These are phyloP conservation scores for Aspergillus caelatus DNA, from an alignment of 2,329 filamentous ascomycete species.

Conservation along the genomic window DNA sequence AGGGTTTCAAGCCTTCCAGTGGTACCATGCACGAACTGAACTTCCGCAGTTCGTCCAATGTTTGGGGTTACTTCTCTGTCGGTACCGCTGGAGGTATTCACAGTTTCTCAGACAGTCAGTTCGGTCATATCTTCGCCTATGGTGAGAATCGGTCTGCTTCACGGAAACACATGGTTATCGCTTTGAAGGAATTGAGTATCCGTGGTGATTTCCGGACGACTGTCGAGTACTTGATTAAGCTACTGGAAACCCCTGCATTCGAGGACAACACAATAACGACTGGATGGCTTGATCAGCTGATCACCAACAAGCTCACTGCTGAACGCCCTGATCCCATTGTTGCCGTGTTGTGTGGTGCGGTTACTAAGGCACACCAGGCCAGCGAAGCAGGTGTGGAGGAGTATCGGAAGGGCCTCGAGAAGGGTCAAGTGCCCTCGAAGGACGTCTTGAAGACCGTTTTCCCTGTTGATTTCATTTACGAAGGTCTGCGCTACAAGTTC, in stretches of 20 bases:
- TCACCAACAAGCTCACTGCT: constrained; percentile 94
- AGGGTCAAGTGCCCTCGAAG: constrained; percentile 95
- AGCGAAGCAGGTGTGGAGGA: constrained; percentile 86
- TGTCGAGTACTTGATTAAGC: constrained; percentile 98
- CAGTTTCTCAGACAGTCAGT: constrained; percentile 98
- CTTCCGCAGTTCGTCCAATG: constrained; percentile 97
- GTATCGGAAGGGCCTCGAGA: constrained; percentile 86
- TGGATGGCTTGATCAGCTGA: constrained; percentile 97
- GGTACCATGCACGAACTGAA: constrained; percentile 99
- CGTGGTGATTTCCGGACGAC: constrained; percentile 99
- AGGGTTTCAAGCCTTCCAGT: constrained; percentile 99
- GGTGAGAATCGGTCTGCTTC: constrained; percentile 96
- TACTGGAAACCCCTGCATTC: constrained; percentile 96
- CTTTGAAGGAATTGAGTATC: constrained; percentile 97
- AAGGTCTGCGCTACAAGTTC: constrained; percentile 95
- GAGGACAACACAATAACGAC: constrained; percentile 99
- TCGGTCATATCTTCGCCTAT: constrained; percentile 98
- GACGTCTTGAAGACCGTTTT: constrained; percentile 98
- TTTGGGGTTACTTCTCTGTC: constrained; percentile 99
- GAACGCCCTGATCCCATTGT: constrained; percentile 92
- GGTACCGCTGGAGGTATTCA: constrained; percentile 95
- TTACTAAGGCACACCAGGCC: constrained; percentile 92
- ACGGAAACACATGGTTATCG: constrained; percentile 98
- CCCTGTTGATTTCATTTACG: constrained; percentile 97
- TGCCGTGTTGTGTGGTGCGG: constrained; percentile 92